A percentile compares a stretch with the other conserved stretches of the same genome.
Conservation (phyloP, 805 yeast genomes). For the Yarrowia keelungensis region DNA sequence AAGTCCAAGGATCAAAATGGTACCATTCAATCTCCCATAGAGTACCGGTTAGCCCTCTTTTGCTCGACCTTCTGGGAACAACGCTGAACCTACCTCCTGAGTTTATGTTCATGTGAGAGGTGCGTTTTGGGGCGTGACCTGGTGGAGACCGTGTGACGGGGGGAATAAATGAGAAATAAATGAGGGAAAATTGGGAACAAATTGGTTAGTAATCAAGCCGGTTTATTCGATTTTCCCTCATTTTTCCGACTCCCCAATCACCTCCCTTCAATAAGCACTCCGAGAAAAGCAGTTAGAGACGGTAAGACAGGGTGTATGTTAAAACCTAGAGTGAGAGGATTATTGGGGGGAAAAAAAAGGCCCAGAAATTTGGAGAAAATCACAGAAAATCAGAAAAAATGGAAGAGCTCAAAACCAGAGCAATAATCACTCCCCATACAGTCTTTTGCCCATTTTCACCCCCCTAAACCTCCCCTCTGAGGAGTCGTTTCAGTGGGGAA, state of each 20-base stretch:
- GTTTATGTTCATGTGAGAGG: slow-evolving; percentile 21
- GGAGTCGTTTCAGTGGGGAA: background rate
- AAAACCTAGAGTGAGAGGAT: background rate
- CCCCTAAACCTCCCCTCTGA: background rate
- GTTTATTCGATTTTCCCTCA: background rate
- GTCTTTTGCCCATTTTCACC: too few species aligned
- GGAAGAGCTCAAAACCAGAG: background rate
- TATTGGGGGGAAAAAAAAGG: background rate
- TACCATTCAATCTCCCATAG: too few species aligned
- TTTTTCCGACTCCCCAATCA: background rate
- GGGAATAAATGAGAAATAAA: too few species aligned
- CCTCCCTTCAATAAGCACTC: background rate
- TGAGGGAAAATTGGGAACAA: too few species aligned
- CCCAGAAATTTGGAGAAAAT: background rate
- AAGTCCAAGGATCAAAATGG: too few species aligned
- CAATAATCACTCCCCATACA: too few species aligned
- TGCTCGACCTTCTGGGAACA: background rate
- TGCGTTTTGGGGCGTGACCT: slow-evolving; percentile 14
- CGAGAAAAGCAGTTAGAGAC: slow-evolving; percentile 8
- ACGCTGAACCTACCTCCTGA: slow-evolving; percentile 20
- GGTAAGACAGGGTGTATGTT: slow-evolving; percentile 25
- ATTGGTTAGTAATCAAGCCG: too few species aligned
- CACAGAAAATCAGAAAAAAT: background rate
- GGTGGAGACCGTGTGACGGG: background rate
- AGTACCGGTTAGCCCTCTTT: too few species aligned